Evolutionary conservation across 2,329 filamentous ascomycete species (phyloP), one percentile per base, ranked within the genome.

Genomic region (Aspergillus brunneoviolaceus): DNA sequence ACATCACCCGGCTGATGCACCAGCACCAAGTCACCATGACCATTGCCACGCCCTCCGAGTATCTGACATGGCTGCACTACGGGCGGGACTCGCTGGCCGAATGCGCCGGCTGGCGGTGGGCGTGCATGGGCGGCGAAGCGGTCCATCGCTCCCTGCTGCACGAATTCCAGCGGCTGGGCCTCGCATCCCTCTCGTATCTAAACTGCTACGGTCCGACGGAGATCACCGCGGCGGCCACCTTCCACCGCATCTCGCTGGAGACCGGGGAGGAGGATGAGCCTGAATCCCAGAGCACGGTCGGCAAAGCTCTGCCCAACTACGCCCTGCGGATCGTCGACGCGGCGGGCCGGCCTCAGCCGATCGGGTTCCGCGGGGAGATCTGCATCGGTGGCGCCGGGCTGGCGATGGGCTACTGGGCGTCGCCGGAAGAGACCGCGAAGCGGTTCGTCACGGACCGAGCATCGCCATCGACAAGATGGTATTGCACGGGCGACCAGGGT

Each of bases 21-120:
- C 49, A 60, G 0, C 60, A 69, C 19, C 56, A 60, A 2, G 62
- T 70, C 10, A 69, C 68, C 4, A 59, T 33, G 19, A 63, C 63
- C 5, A 39, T 63, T 16, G 65, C 62, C n/a, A 69, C 65, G 0
- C 65, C 65, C 19, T 67, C 66, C 0, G 67, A 70, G 29, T 65
- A 68, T 48, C 57, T 61, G 0, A 42, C 50, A 5, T 65, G 61
- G 66, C 19, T 67, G 2, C 63, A 59, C 9, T 51, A 64, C 35
- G 67, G 65, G 4, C 27, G 51, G 9, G 35, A 47, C 7, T 16
- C 55, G 1, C 25, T 70, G 6, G 45, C 11, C n/a, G 16, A 53
- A 1, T 63, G 11, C 42, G 21, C 5, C 9, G 25, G 23, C 42
- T 60, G 58, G 57, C 39, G 27, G 3, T 16, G 54, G 4, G 60